These are phyloP conservation scores for Cercophora newfieldiana DNA, from an alignment of 495 filamentous ascomycete genomes.

Conservation along the genomic window DNA sequence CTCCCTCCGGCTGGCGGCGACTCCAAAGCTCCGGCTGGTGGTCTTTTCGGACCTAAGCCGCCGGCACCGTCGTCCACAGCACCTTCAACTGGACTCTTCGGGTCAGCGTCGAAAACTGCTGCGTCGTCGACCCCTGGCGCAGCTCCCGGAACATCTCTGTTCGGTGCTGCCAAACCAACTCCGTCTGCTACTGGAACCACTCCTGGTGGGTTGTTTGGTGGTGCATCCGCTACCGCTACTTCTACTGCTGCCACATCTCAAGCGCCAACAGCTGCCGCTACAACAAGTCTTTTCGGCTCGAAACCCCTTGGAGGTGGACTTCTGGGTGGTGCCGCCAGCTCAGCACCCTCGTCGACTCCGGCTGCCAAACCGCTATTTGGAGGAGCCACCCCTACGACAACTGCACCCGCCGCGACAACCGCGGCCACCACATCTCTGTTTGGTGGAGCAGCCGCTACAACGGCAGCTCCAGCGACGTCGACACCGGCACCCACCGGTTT, in stretches of 20 bases:
- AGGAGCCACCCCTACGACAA: not conserved
- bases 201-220: not conserved
- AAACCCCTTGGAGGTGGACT: constrained; percentile 2
- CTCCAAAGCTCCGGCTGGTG: constrained; percentile 23
- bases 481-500: constrained; percentile 5
- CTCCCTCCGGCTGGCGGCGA: constrained; percentile 29
- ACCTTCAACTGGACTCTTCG: not conserved
- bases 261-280: not conserved
- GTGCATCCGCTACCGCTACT: not conserved
- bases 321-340: not conserved
- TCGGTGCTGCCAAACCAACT: not conserved
- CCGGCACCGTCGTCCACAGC: not conserved
- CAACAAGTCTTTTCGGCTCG: not conserved
- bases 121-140: not conserved
- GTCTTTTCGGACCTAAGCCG: constrained; percentile 4
- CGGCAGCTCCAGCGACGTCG: constrained; percentile 22
- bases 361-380: constrained; percentile 13
- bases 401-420: not conserved
- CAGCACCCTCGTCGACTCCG: not conserved
- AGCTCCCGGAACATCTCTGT: not conserved
- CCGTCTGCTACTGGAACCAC: not conserved
- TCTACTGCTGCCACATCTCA: not conserved
- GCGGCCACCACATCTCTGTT: constrained; percentile 39
- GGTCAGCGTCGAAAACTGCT: not conserved
- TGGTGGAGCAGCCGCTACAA: constrained; percentile 10